A percentile compares a stretch with the other conserved stretches of the same genome.
phyloP scores from a whole-genome alignment of 345 rosid species.

The Kandelia obovata region DNA sequence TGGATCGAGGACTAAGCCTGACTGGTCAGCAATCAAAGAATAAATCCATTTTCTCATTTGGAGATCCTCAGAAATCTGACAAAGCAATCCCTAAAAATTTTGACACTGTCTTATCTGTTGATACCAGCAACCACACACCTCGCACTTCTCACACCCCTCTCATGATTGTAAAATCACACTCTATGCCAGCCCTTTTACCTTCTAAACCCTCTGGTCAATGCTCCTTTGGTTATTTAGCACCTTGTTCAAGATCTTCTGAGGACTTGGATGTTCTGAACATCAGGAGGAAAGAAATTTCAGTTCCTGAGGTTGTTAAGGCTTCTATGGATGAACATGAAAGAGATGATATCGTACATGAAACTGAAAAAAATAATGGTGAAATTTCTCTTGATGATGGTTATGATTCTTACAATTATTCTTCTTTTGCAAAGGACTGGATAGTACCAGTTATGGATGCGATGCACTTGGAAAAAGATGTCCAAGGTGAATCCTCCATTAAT shows the following conservation, averaged over 20 bases:
- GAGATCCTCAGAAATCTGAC: slow-evolving; percentile 50
- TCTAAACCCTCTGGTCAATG: slow-evolving; percentile 24
- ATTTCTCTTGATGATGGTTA: slow-evolving; percentile 40
- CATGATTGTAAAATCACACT: slow-evolving; percentile 46
- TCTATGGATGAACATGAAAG: slow-evolving; percentile 30
- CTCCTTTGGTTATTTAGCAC: slow-evolving; percentile 33
- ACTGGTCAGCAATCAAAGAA: slow-evolving; percentile 29
- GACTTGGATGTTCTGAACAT: slow-evolving; percentile 46
- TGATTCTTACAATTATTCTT: slow-evolving; percentile 52
- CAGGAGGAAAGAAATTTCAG: slow-evolving; percentile 33
- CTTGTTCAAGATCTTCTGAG: slow-evolving; percentile 55
- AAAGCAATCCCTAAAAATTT: slow-evolving; percentile 43
- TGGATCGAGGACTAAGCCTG: slow-evolving; percentile 27
- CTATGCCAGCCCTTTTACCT: slow-evolving; percentile 49
- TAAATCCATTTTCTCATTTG: slow-evolving; percentile 58
- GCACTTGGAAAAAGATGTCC: slow-evolving; percentile 28
- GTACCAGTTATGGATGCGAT: slow-evolving; percentile 55
- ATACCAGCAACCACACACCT: background rate
- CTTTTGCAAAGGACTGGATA: slow-evolving; percentile 66
- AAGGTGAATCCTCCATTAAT: slow-evolving; percentile 39
- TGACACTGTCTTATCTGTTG: slow-evolving; percentile 37
- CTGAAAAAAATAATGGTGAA: slow-evolving; percentile 36
- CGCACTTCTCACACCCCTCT: slow-evolving; percentile 21
- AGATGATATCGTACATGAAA: slow-evolving; percentile 25
- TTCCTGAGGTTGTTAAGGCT: slow-evolving; percentile 33